Evolutionary conservation across 2,329 filamentous ascomycete genomes (phyloP).

Genomic region (Davidsoniella virescens): DNA sequence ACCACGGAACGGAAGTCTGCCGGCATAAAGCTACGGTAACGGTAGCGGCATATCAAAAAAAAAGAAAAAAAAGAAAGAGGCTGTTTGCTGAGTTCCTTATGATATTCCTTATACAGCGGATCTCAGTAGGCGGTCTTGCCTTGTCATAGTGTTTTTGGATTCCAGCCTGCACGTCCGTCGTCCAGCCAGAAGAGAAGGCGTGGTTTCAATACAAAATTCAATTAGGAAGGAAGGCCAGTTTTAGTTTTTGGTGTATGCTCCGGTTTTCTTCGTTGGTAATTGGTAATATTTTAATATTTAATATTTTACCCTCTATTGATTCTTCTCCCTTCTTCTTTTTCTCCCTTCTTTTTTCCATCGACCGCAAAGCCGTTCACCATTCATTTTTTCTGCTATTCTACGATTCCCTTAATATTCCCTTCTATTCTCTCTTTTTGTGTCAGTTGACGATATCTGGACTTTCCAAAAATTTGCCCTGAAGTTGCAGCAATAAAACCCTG

Average conservation of each 20-base stretch:
- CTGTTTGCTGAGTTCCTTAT: no score
- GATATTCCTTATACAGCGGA: no score
- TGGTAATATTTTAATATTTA: not conserved
- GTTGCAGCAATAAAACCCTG: not conserved
- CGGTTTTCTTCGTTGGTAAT: conserved; percentile 1
- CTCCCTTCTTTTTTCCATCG: conserved; percentile 2
- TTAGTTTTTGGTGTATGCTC: not conserved
- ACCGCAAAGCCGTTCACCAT: not conserved
- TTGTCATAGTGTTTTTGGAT: no score
- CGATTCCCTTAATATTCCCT: not conserved
- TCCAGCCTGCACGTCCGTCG: not conserved
- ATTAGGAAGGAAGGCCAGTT: not conserved
- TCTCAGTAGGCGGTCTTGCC: no score
- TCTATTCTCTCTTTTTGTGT: not conserved
- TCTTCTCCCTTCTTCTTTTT: not conserved
- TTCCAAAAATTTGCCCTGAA: no score
- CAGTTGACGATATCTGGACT: no score
- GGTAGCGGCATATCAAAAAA: no score
- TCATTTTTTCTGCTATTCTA: conserved; percentile 13
- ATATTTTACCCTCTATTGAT: not conserved
- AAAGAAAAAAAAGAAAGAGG: no score
- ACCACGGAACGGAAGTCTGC: no score
- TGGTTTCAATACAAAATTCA: not conserved
- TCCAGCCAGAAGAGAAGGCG: not conserved
- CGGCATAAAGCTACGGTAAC: no score